Conservation (phyloP, 371 early-diverging fungal species). For the Mortierella sp. region DNA sequence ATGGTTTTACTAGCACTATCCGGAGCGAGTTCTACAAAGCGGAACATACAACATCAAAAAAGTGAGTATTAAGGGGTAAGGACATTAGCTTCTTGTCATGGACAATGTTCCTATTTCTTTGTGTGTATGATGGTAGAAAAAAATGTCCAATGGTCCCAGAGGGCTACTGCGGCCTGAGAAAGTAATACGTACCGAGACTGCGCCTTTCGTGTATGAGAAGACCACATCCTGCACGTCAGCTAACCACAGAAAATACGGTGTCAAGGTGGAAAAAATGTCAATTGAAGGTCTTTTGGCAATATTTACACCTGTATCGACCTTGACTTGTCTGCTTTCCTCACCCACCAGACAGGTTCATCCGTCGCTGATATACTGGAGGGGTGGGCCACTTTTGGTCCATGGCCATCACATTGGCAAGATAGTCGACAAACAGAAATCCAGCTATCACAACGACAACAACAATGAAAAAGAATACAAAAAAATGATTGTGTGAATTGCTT, state of each 20-base stretch:
- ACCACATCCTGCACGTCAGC: conserved; percentile 66
- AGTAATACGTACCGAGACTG: conserved; percentile 34
- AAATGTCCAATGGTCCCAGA: neutral
- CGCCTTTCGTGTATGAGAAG: conserved; percentile 55
- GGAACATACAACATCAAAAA: neutral
- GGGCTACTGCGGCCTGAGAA: neutral
- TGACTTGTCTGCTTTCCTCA: neutral
- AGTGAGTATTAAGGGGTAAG: neutral
- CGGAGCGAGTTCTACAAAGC: conserved; percentile 60
- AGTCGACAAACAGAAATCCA: conserved; percentile 68
- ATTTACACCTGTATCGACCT: too few relatives aligned
- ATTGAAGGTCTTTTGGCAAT: too few relatives aligned
- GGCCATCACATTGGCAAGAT: conserved; percentile 66
- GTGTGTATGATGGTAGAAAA: neutral
- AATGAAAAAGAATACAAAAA: neutral
- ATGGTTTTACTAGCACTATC: conserved; percentile 67
- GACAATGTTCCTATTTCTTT: too few relatives aligned
- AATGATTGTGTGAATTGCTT: too few relatives aligned
- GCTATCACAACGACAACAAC: conserved; percentile 34
- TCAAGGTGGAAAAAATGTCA: neutral
- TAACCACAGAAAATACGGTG: conserved; percentile 17
- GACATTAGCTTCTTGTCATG: neutral
- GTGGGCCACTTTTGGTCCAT: conserved; percentile 50
- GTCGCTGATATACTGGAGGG: conserved; percentile 60
- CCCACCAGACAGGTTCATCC: conserved; percentile 59